phyloP scores from a whole-genome alignment of 805 yeast genomes.

The Hanseniaspora mollemarum region DNA sequence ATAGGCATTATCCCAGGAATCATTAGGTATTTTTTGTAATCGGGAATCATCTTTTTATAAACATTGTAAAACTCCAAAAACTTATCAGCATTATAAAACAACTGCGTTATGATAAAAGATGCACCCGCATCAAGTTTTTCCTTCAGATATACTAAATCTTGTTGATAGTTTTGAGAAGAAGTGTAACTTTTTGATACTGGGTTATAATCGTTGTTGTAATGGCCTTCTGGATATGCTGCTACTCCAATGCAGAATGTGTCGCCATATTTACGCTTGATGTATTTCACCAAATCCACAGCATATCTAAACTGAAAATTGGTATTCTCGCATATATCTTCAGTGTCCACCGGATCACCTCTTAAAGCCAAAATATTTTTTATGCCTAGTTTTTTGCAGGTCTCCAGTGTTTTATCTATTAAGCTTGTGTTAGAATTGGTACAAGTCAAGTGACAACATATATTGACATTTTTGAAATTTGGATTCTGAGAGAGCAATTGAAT shows the following conservation, averaged over 20 bases:
- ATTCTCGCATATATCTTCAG: constrained; percentile 42
- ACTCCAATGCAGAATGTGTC: constrained; percentile 88
- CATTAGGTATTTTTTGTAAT: constrained; percentile 26
- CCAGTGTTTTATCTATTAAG: constrained; percentile 69
- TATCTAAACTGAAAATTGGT: constrained; percentile 44
- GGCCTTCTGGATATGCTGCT: constrained; percentile 97
- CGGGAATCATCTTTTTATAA: constrained; percentile 40
- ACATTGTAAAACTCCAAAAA: constrained; percentile 53
- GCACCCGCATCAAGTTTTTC: constrained; percentile 93
- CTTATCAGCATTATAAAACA: constrained; percentile 77
- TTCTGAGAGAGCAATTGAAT: constrained; percentile 40
- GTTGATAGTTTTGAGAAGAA: constrained; percentile 45
- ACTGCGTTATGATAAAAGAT: constrained; percentile 80
- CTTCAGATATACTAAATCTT: constrained; percentile 66
- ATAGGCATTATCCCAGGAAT: constrained; percentile 90
- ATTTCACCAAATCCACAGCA: constrained; percentile 78
- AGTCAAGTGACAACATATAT: constrained; percentile 88
- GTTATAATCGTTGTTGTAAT: constrained; percentile 44
- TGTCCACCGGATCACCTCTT: constrained; percentile 82
- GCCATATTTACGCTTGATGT: constrained; percentile 59
- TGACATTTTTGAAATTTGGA: constrained; percentile 60
- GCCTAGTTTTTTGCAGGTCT: constrained; percentile 60
- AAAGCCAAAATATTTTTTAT: constrained; percentile 81
- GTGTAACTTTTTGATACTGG: neutral
- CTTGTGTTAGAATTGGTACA: constrained; percentile 82